A percentile compares a stretch with the other conserved stretches of the same genome.
These are phyloP conservation scores for Tuber umbilicatum DNA, from an alignment of 495 filamentous ascomycete species.

Conservation along the genomic window DNA sequence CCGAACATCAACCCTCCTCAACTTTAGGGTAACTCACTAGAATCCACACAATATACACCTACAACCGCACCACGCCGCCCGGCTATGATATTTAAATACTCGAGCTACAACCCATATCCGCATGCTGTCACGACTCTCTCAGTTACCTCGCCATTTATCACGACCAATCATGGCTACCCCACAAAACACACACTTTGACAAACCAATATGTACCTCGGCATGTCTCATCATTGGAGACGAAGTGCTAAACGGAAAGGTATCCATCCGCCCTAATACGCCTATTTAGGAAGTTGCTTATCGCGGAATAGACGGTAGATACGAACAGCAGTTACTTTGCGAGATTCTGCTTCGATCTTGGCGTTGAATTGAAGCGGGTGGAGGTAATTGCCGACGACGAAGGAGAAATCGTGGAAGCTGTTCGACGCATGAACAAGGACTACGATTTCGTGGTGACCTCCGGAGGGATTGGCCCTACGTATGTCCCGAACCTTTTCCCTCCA, in stretches of 20 bases:
- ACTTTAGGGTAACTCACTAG: neutral
- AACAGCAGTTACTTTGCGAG: slow-evolving; percentile 89
- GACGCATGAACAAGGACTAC: slow-evolving; percentile 76
- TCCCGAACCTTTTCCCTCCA: slow-evolving; percentile 5
- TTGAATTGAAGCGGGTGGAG: slow-evolving; percentile 79
- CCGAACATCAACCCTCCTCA: neutral
- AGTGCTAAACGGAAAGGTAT: slow-evolving; percentile 90
- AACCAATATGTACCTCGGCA: slow-evolving; percentile 64
- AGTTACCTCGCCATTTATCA: slow-evolving; percentile 66
- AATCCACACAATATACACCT: neutral
- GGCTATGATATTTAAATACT: neutral
- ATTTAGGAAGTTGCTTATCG: slow-evolving; percentile 44
- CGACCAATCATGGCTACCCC: slow-evolving; percentile 50
- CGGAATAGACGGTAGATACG: slow-evolving; percentile 66
- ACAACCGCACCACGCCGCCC: neutral
- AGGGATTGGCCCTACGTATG: slow-evolving; percentile 88
- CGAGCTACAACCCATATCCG: neutral
- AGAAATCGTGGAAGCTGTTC: slow-evolving; percentile 82
- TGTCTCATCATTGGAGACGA: slow-evolving; percentile 96
- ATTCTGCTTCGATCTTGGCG: slow-evolving; percentile 85
- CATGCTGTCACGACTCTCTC: slow-evolving; percentile 72
- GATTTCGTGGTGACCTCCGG: slow-evolving; percentile 93
- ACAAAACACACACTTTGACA: slow-evolving; percentile 13
- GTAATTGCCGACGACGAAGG: slow-evolving; percentile 85
- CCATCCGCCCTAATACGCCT: slow-evolving; percentile 16